Conservation (phyloP, 192 early-diverging fungal species). For the Coemansia sp. region DNA sequence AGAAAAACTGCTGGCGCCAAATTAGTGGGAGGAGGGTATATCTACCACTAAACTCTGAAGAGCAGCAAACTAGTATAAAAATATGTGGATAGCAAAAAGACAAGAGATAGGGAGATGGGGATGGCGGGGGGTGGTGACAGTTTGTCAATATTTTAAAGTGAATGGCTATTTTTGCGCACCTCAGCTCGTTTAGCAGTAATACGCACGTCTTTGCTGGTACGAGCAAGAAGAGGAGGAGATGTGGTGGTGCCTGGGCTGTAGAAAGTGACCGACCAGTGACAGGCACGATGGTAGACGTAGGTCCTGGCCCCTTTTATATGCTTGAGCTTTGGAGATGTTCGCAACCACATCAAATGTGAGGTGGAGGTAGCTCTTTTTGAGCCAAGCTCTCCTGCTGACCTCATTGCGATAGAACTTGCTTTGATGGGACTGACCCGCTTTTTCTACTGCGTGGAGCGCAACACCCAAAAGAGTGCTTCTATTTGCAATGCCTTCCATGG, state of each 20-base stretch:
- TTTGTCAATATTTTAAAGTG: too few relatives aligned
- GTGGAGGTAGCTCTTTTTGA: background rate
- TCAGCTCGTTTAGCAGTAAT: background rate
- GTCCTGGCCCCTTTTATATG: background rate
- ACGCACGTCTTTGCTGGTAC: background rate
- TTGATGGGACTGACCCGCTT: background rate
- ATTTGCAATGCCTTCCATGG: background rate
- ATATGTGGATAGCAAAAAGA: background rate
- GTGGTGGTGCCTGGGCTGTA: background rate
- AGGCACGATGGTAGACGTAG: background rate
- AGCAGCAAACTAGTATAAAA: background rate
- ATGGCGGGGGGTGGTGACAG: background rate
- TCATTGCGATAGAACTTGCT: background rate
- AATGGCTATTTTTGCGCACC: background rate
- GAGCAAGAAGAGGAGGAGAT: background rate
- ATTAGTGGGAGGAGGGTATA: background rate
- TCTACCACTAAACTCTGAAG: constrained; percentile 4
- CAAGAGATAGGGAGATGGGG: constrained; percentile 1
- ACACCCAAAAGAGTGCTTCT: background rate
- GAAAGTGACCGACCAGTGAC: constrained; percentile 7
- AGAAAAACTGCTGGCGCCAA: background rate
- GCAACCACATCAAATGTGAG: background rate
- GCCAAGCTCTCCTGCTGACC: background rate
- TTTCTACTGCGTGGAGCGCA: background rate
- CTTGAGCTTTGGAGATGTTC: background rate